Evolutionary conservation across 768 basidiomycete species (phyloP).

Genomic region (Tulasnella sp.): DNA sequence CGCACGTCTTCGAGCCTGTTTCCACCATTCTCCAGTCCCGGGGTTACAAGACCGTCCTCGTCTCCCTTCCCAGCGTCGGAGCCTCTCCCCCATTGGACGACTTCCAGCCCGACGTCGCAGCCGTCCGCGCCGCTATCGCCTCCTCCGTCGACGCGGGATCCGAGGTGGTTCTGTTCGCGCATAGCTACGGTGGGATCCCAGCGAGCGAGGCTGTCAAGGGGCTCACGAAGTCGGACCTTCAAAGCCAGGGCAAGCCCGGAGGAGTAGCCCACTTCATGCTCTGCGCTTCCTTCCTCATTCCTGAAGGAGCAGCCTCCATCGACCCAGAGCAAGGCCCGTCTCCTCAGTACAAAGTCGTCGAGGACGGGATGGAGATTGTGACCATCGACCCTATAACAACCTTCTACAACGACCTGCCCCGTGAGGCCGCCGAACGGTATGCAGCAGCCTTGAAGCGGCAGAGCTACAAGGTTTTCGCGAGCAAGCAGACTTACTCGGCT

Average conservation of each 20-base stretch:
- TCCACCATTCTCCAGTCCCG: not conserved
- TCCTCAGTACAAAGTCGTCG: not conserved
- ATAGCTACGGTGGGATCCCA: not conserved
- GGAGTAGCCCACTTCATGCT: not conserved
- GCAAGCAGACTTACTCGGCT: not conserved
- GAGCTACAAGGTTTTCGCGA: not conserved
- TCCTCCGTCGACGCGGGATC: not conserved
- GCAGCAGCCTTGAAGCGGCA: not conserved
- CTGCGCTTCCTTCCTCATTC: not conserved
- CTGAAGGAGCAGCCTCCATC: not conserved
- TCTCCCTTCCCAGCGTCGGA: not conserved
- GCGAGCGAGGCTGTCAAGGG: not conserved
- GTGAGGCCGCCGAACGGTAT: not conserved
- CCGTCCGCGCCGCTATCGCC: not conserved
- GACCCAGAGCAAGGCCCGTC: not conserved
- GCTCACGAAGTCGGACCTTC: not conserved
- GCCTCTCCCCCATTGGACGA: not conserved
- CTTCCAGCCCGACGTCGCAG: not conserved
- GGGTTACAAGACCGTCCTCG: not conserved
- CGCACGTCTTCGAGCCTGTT: not conserved
- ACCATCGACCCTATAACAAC: not conserved
- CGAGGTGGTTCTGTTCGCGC: not conserved
- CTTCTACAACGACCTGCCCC: not conserved
- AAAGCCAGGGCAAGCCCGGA: not conserved
- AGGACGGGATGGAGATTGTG: not conserved